Conservation (phyloP, 192 early-diverging fungal genomes). For the Chytriomyces sp. region DNA sequence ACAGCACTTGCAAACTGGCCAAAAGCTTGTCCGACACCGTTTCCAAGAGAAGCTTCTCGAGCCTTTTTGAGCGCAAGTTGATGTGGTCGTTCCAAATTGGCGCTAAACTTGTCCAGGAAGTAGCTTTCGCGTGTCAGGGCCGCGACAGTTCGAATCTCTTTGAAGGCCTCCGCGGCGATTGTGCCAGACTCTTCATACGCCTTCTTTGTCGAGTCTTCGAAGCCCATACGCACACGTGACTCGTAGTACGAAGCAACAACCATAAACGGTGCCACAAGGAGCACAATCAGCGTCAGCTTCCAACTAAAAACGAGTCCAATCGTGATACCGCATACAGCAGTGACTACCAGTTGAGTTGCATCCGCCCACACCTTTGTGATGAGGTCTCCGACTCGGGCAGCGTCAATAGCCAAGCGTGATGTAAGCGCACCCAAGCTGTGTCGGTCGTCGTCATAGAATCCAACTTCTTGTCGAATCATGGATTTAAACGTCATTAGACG, state of each 20-base stretch:
- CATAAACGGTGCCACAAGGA: slow-evolving; percentile 49
- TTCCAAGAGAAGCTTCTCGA: slow-evolving; percentile 66
- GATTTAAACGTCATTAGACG: slow-evolving; percentile 46
- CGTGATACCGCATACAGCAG: slow-evolving; percentile 48
- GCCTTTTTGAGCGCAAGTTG: slow-evolving; percentile 69
- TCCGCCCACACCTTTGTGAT: slow-evolving; percentile 59
- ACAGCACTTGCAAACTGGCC: slow-evolving; percentile 79
- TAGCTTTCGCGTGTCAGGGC: slow-evolving; percentile 67
- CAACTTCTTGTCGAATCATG: slow-evolving; percentile 53
- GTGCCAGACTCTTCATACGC: slow-evolving; percentile 71
- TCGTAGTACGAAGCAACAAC: slow-evolving; percentile 63
- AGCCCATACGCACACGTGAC: slow-evolving; percentile 60
- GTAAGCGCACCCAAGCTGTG: slow-evolving; percentile 78
- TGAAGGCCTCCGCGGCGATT: slow-evolving; percentile 80
- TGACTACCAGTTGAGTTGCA: slow-evolving; percentile 58
- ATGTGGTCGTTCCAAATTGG: slow-evolving; percentile 71
- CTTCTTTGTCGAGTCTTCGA: slow-evolving; percentile 61
- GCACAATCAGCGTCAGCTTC: slow-evolving; percentile 80
- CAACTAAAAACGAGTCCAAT: slow-evolving; percentile 69
- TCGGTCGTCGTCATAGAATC: slow-evolving; percentile 50
- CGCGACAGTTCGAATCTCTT: slow-evolving; percentile 82
- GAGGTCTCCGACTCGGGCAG: slow-evolving; percentile 55
- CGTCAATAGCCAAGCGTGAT: slow-evolving; percentile 80
- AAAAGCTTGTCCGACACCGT: slow-evolving; percentile 71
- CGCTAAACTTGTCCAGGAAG: slow-evolving; percentile 70